Base-by-base conservation (phyloP, 2,329 filamentous ascomycete species). In the Emmonsia crescens region DNA sequence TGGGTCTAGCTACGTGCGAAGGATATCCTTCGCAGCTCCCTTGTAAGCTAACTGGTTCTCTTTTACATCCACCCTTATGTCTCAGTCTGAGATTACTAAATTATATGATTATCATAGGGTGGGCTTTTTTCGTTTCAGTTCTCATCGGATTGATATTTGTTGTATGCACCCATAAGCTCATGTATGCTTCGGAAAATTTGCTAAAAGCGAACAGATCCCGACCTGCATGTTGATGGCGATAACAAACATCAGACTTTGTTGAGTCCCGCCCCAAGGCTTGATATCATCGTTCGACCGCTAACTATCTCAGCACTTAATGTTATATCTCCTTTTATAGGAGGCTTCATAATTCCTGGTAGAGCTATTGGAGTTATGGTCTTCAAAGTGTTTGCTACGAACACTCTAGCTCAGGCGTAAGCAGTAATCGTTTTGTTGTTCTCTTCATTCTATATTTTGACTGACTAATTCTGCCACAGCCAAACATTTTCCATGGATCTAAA, bases 301-400 rank as follows among this genome's bases (percentile, higher is more conserved):
- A 46, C 42, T 1, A 21, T 21, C 38, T 3, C 57, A 69, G 68
- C 67, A 16, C 64, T 69, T 10, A 69, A 69, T 61, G 66, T 69
- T 9, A 44, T 69, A 9, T 68, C 68, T 1, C 67, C 68, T 5
- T 68, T 69, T 31, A 54, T 69, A 19, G 66, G 64, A n/a, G 68
- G 67, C 1, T 69, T 67, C 27, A 68, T 69, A 62, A 64, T 69
- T 14, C 67, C 67, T 14, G 68, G 67, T 27, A 69, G 65, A 19
- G 66, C 67, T 10, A 68, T 69, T 48, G 67, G 64, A 16, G 67
- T 69, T 36, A 69, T 69, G 67, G 59, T 69, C 1, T 69, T 69
- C 61, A 69, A 69, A 40, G 66, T 69, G 10, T 69, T 67, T 55
- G 67, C 65, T 29, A 69, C 67, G 8, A 69, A 67, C 52, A 69